Evolutionary conservation across 257 asterid species (phyloP), one percentile per base, ranked within the genome.

Genomic region (Buddleja alternifolia): DNA sequence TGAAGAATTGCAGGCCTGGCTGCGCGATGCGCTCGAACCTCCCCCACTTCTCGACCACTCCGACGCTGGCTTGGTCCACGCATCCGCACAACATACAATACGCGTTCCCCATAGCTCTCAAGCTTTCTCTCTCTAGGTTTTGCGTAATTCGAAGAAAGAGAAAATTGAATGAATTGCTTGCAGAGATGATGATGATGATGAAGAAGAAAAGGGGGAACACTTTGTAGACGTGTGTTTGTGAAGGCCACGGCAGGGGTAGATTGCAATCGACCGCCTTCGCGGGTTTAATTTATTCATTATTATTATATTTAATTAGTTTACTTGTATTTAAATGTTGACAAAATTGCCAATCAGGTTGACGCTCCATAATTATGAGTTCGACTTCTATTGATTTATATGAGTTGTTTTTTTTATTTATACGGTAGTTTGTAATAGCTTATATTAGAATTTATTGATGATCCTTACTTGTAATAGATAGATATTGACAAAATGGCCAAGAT

Each of bases 41-140:
- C 15, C 99, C 99, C 96, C 97, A 93, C 56, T 64, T 88, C 82
- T 90, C 96, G 32, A 90, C 85, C 46, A 93, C 85, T 53, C 97
- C 99, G 7, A 93, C 36, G 86, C 87, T 85, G 39, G 99, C 96
- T 77, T 93, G 99, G 60, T 78, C 92, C 14, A 93, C 72, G 81
- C 99, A 93, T 56, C 88, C 97, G 69, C 85, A 84, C 4, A 85
- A 66, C 9, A 82, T 10, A 65, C 96, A 85, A 62, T 63, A 57
- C 0, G 80, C 54, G 55, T 90, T 87, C 54, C 93, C 97, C 99
- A 93, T 90, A 14, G 48, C 59, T 55, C 42, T 10, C 8, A 24
- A 3, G 1, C 52, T 6, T 46, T 55, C 62, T 14, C 53, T 36
- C 37, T 16, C 21, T 7, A 34, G 70, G 34, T 29, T 29, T 29